phyloP scores from a whole-genome alignment of 1,139 yeast species.

The Lodderomyces orthopsilosis region DNA sequence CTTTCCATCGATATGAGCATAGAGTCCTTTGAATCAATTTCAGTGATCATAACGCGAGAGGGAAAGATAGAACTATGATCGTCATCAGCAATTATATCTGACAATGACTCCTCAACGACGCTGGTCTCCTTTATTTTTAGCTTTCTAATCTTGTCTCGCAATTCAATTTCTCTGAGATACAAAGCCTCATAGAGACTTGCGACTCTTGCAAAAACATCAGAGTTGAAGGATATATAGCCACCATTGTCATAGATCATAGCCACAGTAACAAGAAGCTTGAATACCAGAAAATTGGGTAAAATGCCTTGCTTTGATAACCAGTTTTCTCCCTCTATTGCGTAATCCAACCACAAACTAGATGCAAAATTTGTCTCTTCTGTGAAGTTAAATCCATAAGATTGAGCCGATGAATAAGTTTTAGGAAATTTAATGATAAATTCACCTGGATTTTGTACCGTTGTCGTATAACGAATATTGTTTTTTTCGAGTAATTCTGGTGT shows the following conservation, averaged over 20 bases:
- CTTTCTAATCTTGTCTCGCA: slow-evolving; percentile 36
- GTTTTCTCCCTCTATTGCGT: slow-evolving; percentile 45
- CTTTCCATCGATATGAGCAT: slow-evolving; percentile 45
- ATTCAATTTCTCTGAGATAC: slow-evolving; percentile 37
- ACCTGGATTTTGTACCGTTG: slow-evolving; percentile 56
- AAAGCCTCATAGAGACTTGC: slow-evolving; percentile 29
- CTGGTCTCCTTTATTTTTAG: slow-evolving; percentile 30
- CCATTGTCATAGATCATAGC: slow-evolving; percentile 41
- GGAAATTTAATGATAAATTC: slow-evolving; percentile 60
- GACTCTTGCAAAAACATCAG: slow-evolving; percentile 29
- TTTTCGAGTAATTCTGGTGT: slow-evolving; percentile 48
- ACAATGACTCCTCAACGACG: slow-evolving; percentile 26
- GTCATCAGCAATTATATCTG: slow-evolving; percentile 51
- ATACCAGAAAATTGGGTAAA: slow-evolving; percentile 50
- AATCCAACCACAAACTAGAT: slow-evolving; percentile 54
- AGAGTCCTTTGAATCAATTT: slow-evolving; percentile 22
- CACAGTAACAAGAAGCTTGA: slow-evolving; percentile 46
- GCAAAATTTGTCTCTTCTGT: slow-evolving; percentile 59
- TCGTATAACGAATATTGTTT: slow-evolving; percentile 45
- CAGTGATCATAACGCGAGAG: slow-evolving; percentile 45
- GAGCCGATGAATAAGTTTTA: slow-evolving; percentile 44
- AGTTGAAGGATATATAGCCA: slow-evolving; percentile 25
- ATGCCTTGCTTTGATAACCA: slow-evolving; percentile 54
- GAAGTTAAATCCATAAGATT: slow-evolving; percentile 55
- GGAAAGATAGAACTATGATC: slow-evolving; percentile 50